These are phyloP conservation scores for Plantago lanceolata DNA, from an alignment of 305 asterid genomes.

Conservation along the genomic window DNA sequence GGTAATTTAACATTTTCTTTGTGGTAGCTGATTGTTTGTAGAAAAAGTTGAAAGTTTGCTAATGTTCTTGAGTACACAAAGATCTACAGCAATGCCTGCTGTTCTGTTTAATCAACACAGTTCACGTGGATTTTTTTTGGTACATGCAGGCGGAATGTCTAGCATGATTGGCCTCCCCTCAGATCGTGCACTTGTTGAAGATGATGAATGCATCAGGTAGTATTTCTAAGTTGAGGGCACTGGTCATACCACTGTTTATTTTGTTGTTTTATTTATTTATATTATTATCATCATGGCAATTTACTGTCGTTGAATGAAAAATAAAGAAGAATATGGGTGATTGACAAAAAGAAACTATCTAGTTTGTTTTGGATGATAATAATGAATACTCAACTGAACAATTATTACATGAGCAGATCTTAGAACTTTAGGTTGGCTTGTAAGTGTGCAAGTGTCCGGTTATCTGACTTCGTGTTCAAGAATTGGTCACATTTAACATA, in stretches of 20 bases:
- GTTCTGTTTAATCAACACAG: background rate
- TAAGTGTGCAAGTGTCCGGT: background rate
- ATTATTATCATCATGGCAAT: too few relatives aligned
- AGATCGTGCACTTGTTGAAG: constrained; percentile 76
- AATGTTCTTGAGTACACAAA: constrained; percentile 9
- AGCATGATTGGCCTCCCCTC: constrained; percentile 93
- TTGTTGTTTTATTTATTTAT: too few relatives aligned
- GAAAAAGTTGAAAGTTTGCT: background rate
- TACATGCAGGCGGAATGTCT: constrained; percentile 58
- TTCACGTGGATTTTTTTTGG: constrained; percentile 6
- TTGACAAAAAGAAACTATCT: too few relatives aligned
- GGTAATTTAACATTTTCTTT: constrained; percentile 35
- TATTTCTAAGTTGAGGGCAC: background rate
- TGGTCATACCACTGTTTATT: too few relatives aligned
- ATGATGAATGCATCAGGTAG: constrained; percentile 69
- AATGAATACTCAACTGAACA: too few relatives aligned
- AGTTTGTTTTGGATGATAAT: too few relatives aligned
- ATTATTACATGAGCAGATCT: too few relatives aligned
- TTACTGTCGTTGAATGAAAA: too few relatives aligned
- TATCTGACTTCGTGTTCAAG: constrained; percentile 5
- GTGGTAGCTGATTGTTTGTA: background rate
- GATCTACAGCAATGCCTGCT: background rate
- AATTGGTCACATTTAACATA: background rate
- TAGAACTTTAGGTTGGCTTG: background rate
- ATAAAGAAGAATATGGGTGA: too few relatives aligned